Evolutionary conservation across 768 basidiomycete genomes (phyloP).

Genomic region (Lentinula guzmanii): DNA sequence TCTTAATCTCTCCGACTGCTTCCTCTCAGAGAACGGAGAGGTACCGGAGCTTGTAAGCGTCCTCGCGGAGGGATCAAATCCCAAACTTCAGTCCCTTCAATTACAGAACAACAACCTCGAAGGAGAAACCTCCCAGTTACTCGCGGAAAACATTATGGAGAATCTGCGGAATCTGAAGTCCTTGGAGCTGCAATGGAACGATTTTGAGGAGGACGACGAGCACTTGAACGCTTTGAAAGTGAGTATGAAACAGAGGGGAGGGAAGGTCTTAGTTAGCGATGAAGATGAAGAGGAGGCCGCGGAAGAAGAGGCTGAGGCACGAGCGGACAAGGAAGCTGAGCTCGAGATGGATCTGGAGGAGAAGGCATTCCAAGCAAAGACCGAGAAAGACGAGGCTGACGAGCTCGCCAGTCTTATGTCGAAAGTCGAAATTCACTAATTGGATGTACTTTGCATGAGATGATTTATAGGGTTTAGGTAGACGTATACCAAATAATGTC

Average conservation of each 20-base stretch:
- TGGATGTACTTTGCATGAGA: background rate
- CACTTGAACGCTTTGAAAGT: constrained; percentile 46
- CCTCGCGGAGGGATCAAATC: constrained; percentile 65
- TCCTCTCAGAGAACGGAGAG: constrained; percentile 78
- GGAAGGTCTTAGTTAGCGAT: constrained; percentile 60
- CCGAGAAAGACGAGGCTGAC: constrained; percentile 33
- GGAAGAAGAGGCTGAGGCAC: constrained; percentile 37
- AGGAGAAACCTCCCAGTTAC: constrained; percentile 52
- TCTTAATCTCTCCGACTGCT: constrained; percentile 92
- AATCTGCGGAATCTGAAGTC: constrained; percentile 53
- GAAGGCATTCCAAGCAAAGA: constrained; percentile 19
- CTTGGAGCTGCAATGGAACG: constrained; percentile 90
- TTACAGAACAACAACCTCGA: constrained; percentile 94
- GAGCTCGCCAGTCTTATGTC: constrained; percentile 61
- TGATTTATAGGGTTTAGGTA: background rate
- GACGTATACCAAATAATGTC: background rate
- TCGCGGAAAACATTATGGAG: constrained; percentile 59
- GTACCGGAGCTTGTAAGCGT: constrained; percentile 58
- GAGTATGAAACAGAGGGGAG: constrained; percentile 58
- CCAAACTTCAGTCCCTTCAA: constrained; percentile 67
- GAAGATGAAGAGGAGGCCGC: constrained; percentile 83
- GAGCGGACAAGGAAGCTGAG: constrained; percentile 21
- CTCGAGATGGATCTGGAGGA: constrained; percentile 20
- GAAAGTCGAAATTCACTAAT: constrained; percentile 48
- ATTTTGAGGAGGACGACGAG: constrained; percentile 73